Evolutionary conservation across 148 eudicot genomes (phyloP), one percentile per base, ranked within the genome.

Genomic region (Rheum nobile): DNA sequence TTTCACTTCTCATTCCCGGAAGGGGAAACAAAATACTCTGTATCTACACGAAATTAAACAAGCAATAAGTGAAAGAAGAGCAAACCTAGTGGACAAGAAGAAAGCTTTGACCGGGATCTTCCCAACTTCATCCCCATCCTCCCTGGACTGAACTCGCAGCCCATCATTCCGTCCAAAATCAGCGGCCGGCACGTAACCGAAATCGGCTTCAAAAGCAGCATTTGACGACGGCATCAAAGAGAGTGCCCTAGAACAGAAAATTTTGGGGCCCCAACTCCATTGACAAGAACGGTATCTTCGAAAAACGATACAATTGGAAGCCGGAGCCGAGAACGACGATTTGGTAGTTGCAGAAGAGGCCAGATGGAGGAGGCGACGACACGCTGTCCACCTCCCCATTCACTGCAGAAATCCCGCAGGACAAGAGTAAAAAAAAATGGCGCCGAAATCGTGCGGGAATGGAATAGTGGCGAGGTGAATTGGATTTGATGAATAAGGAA

Each of bases 331-430:
- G 31, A 22, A 71, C n/a, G 28, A 46, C 5, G 78, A 75, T 74
- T 71, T 71, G 75, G 75, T 22, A 13, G 74, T 74, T 47, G 69
- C 39, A 44, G 74, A 41, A 5, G 85, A 48, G 9, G 88, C 81
- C 76, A 86, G 69, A 75, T 72, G 83, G 46, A 94, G 78, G 79
- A 83, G 77, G 39, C 77, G 78, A 74, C 70, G 70, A 65, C 76
- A 79, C 42, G 82, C 78, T 81, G 71, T 81, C 89, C 91, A 89
- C 89, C 97, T 94, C 85, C 93, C 93, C 98, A 91, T 94, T 85
- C 71, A 84, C 84, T 35, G 75, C 69, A 39, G 38, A 21, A 11
- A 9, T 29, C 52, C 54, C 55, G 41, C 74, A 22, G 13, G 31
- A 24, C 43, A 57, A 26, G 10, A 28, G 5, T 4, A 50, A 4